Conservation (phyloP, 73 alveolate species). For the Uronychia binucleata region DNA sequence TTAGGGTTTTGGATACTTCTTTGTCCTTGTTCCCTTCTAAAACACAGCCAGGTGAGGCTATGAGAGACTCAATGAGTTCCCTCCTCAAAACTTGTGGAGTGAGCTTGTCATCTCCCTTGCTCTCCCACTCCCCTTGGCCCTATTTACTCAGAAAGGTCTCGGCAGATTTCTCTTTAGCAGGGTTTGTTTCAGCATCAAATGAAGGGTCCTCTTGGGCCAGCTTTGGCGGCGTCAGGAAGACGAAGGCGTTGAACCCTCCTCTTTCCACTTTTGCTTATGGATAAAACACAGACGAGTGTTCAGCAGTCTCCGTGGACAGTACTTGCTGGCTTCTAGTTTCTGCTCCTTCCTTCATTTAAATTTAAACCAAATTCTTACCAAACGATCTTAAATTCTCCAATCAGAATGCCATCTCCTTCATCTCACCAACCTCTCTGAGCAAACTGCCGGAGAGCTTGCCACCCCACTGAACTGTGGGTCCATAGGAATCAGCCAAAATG, state of each 20-base stretch:
- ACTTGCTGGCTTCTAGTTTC: not conserved
- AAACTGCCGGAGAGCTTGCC: too few relatives aligned
- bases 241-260: not conserved
- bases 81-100: not conserved
- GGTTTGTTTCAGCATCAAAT: not conserved
- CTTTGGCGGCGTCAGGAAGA: not conserved
- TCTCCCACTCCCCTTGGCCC: not conserved
- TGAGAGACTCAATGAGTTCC: not conserved
- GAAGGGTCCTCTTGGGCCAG: not conserved
- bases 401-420: too few relatives aligned
- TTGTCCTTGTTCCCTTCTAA: not conserved
- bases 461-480: too few relatives aligned
- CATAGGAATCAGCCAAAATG: too few relatives aligned
- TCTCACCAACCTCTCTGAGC: too few relatives aligned
- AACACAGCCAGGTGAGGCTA: not conserved
- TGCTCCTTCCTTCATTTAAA: not conserved
- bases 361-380: not conserved
- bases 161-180: not conserved
- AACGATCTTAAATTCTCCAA: not conserved
- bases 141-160: not conserved
- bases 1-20: not conserved
- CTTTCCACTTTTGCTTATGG: not conserved
- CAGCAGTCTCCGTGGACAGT: not conserved
- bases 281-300: not conserved
- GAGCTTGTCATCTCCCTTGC: not conserved